Base-by-base conservation (phyloP, 495 filamentous ascomycete species). In the Bacidia gigantensis region DNA sequence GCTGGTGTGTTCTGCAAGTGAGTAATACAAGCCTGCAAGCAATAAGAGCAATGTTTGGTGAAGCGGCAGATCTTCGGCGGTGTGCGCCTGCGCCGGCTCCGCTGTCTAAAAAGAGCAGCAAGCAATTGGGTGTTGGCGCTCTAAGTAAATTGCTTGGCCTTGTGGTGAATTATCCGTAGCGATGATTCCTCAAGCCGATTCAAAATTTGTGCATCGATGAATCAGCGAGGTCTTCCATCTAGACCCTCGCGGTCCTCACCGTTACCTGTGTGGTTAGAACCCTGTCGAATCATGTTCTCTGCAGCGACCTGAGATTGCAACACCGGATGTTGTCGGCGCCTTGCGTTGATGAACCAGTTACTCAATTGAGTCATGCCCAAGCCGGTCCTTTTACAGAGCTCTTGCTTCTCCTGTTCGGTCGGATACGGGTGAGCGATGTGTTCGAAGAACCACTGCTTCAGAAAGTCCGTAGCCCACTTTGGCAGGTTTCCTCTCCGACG, bases 311-410 rank as follows among this genome's bases (percentile, higher is more conserved):
- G 73, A 45, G 77, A 80, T 23, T 80, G 72, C 51, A 87, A 68
- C 20, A 67, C 67, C 17, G 86, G 86, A n/a, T 89, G 65, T 55
- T 87, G 81, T 40, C 88, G 79, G 43, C 88, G 74, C 49, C 88
- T 76, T 10, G 87, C 87, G 59, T 94, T 95, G 65, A 95, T 95
- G 65, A 94, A 95, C 88, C 88, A 95, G 61, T 95, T 95, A 55
- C 84, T 89, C 49, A 79, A 84, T 80, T 84, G 82, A 70, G 84
- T 90, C 62, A 92, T 83, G 21, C 83, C 80, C 12, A 95, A 72
- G 0, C 81, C 80, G 1, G 88, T 95, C 51, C 77, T 68, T 23
- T 73, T 72, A 73, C 87, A 85, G 42, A 95, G 72, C 58, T 81
- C 74, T 59, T 87, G 82, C 69, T 95, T 95, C 66, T 94, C 84